A percentile compares a stretch with the other conserved stretches of the same genome.
Evolutionary conservation across 768 basidiomycete species (phyloP).

Genomic region (Pholiota microspora): DNA sequence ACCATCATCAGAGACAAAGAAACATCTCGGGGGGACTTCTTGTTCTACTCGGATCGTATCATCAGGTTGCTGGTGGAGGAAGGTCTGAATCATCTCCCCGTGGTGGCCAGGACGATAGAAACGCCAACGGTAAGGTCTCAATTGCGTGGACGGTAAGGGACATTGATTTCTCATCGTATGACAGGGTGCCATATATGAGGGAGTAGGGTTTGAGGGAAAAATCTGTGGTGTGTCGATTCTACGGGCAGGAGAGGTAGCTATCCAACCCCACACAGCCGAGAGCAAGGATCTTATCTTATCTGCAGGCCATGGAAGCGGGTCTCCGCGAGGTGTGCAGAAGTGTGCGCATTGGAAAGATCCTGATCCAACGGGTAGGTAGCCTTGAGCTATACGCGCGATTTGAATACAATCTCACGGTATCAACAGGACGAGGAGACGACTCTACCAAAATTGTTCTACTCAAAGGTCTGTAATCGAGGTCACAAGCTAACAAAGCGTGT

Average conservation of each 20-base stretch:
- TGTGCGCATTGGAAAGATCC: constrained; percentile 94
- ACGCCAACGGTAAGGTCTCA: constrained; percentile 70
- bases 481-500: too few relatives aligned
- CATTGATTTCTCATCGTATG: neutral
- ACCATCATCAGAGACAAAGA: constrained; percentile 91
- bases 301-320: constrained; percentile 95
- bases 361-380: constrained; percentile 83
- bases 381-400: neutral
- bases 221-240: constrained; percentile 96
- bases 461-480: constrained; percentile 50
- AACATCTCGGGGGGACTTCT: constrained; percentile 89
- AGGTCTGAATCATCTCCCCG: constrained; percentile 84
- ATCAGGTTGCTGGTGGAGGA: constrained; percentile 81
- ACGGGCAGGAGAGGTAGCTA: constrained; percentile 80
- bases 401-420: neutral
- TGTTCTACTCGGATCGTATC: constrained; percentile 94
- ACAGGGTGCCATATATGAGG: constrained; percentile 80
- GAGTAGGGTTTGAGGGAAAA: constrained; percentile 94
- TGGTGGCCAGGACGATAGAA: constrained; percentile 68
- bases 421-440: constrained; percentile 91
- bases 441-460: constrained; percentile 89
- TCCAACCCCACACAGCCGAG: neutral
- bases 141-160: neutral
- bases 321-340: constrained; percentile 93
- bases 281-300: constrained; percentile 1